These are phyloP conservation scores for Prunus fruticosa DNA, from an alignment of 306 rosid genomes.

Conservation along the genomic window DNA sequence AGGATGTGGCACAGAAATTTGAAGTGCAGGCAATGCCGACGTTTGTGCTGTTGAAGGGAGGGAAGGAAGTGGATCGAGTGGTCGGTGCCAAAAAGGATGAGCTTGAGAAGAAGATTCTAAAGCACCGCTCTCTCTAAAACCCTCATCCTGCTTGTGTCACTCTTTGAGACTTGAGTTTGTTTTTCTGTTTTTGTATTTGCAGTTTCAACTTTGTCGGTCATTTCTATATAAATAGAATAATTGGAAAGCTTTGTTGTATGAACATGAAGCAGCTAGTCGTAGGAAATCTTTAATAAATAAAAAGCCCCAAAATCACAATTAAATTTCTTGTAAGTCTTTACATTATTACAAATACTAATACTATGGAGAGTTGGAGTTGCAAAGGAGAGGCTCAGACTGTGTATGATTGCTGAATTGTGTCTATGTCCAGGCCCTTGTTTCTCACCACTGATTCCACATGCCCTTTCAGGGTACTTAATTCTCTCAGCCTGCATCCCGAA, in stretches of 20 bases:
- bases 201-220: background rate
- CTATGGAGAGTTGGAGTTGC: too few species aligned
- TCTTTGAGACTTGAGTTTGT: background rate
- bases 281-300: background rate
- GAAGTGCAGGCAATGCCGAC: conserved; percentile 87
- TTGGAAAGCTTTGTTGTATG: background rate
- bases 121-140: conserved; percentile 4
- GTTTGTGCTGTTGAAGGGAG: conserved; percentile 66
- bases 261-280: background rate
- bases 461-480: conserved; percentile 62
- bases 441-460: conserved; percentile 80
- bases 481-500: conserved; percentile 56
- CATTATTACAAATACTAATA: too few species aligned
- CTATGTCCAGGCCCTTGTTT: conserved; percentile 64
- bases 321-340: too few species aligned
- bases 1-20: conserved; percentile 73
- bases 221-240: background rate
- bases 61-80: conserved; percentile 59
- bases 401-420: conserved; percentile 67
- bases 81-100: conserved; percentile 81
- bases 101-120: conserved; percentile 56
- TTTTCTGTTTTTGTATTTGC: background rate
- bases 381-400: conserved; percentile 32
- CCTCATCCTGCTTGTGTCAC: too few species aligned
- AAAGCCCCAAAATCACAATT: background rate